Base-by-base conservation (phyloP, 179 eudicot genomes). In the Heliamphora pulchella region DNA sequence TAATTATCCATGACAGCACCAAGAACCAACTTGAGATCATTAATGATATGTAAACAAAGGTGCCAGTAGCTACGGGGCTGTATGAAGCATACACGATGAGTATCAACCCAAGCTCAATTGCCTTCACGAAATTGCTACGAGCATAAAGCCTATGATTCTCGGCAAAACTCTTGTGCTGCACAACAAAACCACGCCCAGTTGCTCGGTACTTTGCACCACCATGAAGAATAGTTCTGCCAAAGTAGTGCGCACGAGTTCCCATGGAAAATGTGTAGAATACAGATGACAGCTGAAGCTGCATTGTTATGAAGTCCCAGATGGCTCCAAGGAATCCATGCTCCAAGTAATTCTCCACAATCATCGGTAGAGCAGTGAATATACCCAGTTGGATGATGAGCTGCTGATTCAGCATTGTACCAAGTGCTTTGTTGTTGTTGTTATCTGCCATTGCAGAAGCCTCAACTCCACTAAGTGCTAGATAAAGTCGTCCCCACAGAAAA, bases 161-260 rank as follows among this genome's bases (percentile, higher is more conserved):
- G 0, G 93, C 85, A 82, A 96, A 96, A 63, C 86, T 92, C 85
- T 92, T 94, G 81, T 91, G 99, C 78, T 90, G 87, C 43, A 96
- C 96, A 74, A 94, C 98, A 86, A 96, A 96, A 39, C 99, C 99
- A 63, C 99, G 94, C 46, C 99, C 99, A n/a, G 99, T 96, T 62
- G 91, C 94, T 79, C 94, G 85, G 81, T 96, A 96, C 81, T 91
- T 92, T 20, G 99, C 99, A 39, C 98, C 99, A 17, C 99, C 99
- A 57, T 96, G 99, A 68, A 96, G 97, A 76, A 96, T 89, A 74
- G 99, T 96, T 77, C 97, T 85, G 20, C 99, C 99, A 58, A 94
- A 96, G 79, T 79, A 96, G 85, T 96, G 99, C 50, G 90, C 81
- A 10, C 91, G 91, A 3, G 99, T 96, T 55, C 98, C 99, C 93